Conservation (phyloP, 140 eudicot species). For the Bidens hawaiensis region DNA sequence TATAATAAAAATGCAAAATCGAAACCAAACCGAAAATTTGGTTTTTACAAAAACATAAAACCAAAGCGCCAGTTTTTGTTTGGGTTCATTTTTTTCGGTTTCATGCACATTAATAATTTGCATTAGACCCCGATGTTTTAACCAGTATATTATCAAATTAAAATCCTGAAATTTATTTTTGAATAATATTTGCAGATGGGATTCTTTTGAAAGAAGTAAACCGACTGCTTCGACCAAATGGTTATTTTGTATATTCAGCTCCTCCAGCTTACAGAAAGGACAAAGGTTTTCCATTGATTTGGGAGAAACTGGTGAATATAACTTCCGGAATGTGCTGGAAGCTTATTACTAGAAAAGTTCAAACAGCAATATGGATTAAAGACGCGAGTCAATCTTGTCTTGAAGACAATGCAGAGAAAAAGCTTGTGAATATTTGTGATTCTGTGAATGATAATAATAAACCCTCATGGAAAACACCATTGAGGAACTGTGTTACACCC, state of each 20-base stretch:
- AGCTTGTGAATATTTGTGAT: conserved; percentile 65
- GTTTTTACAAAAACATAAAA: no score
- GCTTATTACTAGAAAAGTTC: conserved; percentile 76
- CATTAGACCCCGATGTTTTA: neutral
- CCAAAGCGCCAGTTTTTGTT: no score
- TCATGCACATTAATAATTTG: no score
- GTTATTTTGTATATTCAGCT: conserved; percentile 94
- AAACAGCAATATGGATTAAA: conserved; percentile 94
- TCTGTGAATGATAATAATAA: conserved; percentile 35
- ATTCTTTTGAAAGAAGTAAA: conserved; percentile 79
- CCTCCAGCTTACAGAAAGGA: conserved; percentile 98
- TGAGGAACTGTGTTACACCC: conserved; percentile 58
- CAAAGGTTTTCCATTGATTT: conserved; percentile 83
- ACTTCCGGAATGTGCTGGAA: conserved; percentile 97
- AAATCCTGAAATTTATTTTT: neutral
- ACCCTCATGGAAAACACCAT: conserved; percentile 80
- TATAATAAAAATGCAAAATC: no score
- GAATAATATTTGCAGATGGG: conserved; percentile 53
- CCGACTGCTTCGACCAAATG: conserved; percentile 81
- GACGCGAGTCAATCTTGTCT: conserved; percentile 66
- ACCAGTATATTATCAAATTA: neutral
- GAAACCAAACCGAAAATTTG: no score
- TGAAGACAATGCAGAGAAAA: conserved; percentile 56
- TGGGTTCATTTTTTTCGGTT: no score
- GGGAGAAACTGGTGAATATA: conserved; percentile 78